A percentile compares a stretch with the other conserved stretches of the same genome.
phyloP scores from a whole-genome alignment of 2,329 filamentous ascomycete genomes.

The Leptographium wingfieldii region DNA sequence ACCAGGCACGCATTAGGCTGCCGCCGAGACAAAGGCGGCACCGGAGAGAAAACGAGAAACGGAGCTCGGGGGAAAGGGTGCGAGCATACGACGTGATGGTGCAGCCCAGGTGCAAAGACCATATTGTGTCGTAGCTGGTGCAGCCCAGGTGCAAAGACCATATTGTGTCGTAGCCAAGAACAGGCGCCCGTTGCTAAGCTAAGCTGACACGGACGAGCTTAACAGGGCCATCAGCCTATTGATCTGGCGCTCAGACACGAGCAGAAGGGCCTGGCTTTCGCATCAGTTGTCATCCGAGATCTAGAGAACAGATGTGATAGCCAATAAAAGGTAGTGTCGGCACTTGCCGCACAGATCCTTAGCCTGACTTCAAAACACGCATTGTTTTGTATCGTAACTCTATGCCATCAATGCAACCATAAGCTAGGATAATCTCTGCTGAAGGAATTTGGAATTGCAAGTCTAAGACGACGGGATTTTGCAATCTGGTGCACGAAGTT shows the following conservation, averaged over 20 bases:
- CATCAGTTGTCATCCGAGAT: neutral
- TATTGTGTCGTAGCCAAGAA: neutral
- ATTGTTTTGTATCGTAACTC: slow-evolving; percentile 10
- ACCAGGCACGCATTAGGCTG: neutral
- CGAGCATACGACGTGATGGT: too few species aligned
- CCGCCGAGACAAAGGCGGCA: neutral
- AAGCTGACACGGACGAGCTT: neutral
- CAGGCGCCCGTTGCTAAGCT: neutral
- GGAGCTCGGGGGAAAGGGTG: neutral
- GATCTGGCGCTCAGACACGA: neutral
- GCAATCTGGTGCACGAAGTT: neutral
- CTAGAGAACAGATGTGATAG: neutral
- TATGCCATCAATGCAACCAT: slow-evolving; percentile 6
- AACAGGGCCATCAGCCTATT: neutral
- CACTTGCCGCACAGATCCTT: slow-evolving; percentile 9
- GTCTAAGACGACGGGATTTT: neutral
- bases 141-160: neutral
- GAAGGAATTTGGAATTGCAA: neutral
- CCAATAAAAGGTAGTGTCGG: neutral
- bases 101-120: too few species aligned
- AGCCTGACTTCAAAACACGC: slow-evolving; percentile 5
- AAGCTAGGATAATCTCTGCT: neutral
- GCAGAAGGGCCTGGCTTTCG: neutral
- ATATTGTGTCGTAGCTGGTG: neutral
- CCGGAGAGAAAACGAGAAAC: neutral